Base-by-base conservation (phyloP, 805 yeast species). In the Hanseniaspora lachancei region DNA sequence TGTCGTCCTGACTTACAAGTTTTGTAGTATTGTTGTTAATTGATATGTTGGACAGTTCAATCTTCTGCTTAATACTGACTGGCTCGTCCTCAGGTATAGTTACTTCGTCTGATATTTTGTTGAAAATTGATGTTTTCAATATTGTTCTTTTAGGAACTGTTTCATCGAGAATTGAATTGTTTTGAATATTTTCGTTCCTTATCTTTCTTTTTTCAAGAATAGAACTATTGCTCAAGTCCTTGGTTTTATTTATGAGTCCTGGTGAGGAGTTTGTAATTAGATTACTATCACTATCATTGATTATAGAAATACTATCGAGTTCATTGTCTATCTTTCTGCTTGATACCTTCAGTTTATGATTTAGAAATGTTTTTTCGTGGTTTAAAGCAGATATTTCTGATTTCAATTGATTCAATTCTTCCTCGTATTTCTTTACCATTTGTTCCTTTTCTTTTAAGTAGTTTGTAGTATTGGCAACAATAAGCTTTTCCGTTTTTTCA, bases 331-430 rank as follows among this genome's bases (percentile, higher is more conserved):
- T 32, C 32, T 53, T 53, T 24, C 58, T 24, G 8, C 18, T 23
- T 3, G 55, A 29, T 16, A 46, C 40, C n/a, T 56, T 50, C 21
- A 56, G 16, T 21, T 42, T 51, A 24, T 49, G 48, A 16, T 56
- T 50, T 10, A 80, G 64, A 60, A 82, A 82, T 65, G 75, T 72
- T 62, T 76, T 77, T 60, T 81, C 84, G 54, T 77, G 78, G 59
- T 76, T 77, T 38, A 77, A 64, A 51, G 71, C 70, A 55, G 68
- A 72, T 7, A 79, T 62, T 47, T 70, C 69, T 7, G 70, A 68
- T 55, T 72, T 72, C 53, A 79, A 57, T 15, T 70, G 67, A 16
- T 66, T 69, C 32, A 75, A 62, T 57, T 75, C 77, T 1, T 67
- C 61, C 5, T 64, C 64, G 21, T 67, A 66, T 6, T 66, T 67